Base-by-base conservation (phyloP, 2,329 filamentous ascomycete genomes). In the Neoscytalidium dimidiatum region DNA sequence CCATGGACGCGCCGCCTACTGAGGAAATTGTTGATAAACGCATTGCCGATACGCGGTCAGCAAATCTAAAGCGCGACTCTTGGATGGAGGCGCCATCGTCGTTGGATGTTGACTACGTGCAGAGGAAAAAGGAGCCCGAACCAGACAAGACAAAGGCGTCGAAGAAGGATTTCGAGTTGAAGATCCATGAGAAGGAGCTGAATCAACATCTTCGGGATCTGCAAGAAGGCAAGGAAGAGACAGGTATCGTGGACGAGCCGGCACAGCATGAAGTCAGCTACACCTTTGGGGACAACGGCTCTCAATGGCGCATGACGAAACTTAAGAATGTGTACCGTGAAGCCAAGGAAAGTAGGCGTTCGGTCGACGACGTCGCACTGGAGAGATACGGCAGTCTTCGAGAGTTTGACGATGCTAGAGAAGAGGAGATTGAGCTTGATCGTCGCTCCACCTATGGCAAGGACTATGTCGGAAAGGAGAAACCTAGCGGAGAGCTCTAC, bases 281-380 rank as follows among this genome's bases (percentile, higher is more conserved):
- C 74, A 91, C 82, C 0, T 96, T 99, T 77, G 95, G 96, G 19
- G 95, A 99, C 75, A 81, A 86, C 6, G 94, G 95, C 0, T 94
- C 94, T 14, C 87, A 92, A 71, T 99, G 96, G 95, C 89, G 96
- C 57, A 97, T 99, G 94, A 96, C 90, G 5, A 97, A 94, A 77
- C 86, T 99, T 33, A 93, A 91, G 69, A 90, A 88, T 11, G 92
- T 97, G 1, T 97, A 96, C 76, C 86, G 87, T 28, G 85, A 89
- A 62, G 92, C 93, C 0, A 85, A 96, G 69, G 89, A 95, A 71
- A 88, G 83, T 0, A 89, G 88, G 0, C 84, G 84, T n/a, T 72
- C 86, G 0, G 83, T 96, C 0, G 94, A 98, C 6, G 92, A 96
- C 0, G 82, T 98, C 56, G 95, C 94, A 0, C 71, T 91, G 41